Base-by-base conservation (phyloP, 1,139 yeast genomes). In the Arxiozyma bovina region DNA sequence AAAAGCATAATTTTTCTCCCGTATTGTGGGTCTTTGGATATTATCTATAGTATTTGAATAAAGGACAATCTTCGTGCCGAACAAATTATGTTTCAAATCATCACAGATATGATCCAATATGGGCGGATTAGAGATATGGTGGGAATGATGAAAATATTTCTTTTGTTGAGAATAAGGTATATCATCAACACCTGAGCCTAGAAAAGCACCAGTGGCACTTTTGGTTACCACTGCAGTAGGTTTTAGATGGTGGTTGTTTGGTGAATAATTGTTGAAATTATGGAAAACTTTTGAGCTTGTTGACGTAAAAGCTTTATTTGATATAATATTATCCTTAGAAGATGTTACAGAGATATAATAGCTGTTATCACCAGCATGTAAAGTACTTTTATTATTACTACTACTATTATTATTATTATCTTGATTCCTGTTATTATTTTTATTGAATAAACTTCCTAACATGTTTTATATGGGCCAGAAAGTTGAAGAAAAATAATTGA, bases 61-160 rank as follows among this genome's bases (percentile, higher is more conserved):
- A 15, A 57, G 58, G 42, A 63, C 53, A 42, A 46, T 57, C 51
- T 59, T 65, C 5, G 66, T 54, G 0, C 63, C 70, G 52, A 61
- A 65, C 22, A 67, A 54, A 56, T 63, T 60, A 20, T 58, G 56
- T 55, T 61, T 61, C 43, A 63, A 50, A 41, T 63, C 68, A 42
- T 66, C 70, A 6, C 65, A 59, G 42, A 66, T 59, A 54, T 65
- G 66, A 50, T 63, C 65, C 34, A 66, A 53, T 34, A 61, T 53
- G 3, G 61, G 58, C 34, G 63, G 60, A 44, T 43, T 47, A 25
- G 45, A 40, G 21, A 45, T 38, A 25, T 50, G 41, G 17, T 42
- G 27, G 41, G 59, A 30, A 20, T 45, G 21, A 30, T 45, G 48
- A 20, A 30, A 45, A 18, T n/a, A 20, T 45, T 45, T 25, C 11